phyloP scores from a whole-genome alignment of 768 basidiomycete genomes.

The Crassisporium funariophilum region DNA sequence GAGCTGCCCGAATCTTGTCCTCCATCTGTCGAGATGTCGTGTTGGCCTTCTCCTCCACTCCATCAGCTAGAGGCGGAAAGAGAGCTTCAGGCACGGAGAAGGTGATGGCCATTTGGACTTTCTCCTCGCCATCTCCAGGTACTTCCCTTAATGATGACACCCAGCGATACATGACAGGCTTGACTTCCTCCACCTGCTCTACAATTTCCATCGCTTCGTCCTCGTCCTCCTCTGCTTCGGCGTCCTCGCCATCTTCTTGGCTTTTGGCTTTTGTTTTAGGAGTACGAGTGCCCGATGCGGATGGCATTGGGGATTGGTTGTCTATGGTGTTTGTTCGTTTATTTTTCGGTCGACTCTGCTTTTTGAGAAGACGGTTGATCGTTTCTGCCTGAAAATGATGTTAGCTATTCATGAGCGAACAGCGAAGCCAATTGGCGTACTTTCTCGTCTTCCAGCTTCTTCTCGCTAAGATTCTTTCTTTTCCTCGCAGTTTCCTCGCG shows the following conservation, averaged over 20 bases:
- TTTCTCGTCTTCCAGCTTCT: constrained; percentile 86
- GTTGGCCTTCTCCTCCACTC: too few relatives aligned
- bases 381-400: constrained; percentile 65
- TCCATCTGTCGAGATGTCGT: too few relatives aligned
- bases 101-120: constrained; percentile 47
- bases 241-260: constrained; percentile 42
- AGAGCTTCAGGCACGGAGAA: constrained; percentile 53
- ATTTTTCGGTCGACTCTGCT: constrained; percentile 70
- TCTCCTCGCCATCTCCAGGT: constrained; percentile 15
- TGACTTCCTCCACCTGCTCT: constrained; percentile 36
- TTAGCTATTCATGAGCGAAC: neutral
- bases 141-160: constrained; percentile 53
- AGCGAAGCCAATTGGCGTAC: constrained; percentile 33
- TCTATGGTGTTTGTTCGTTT: constrained; percentile 60
- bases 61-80: constrained; percentile 7
- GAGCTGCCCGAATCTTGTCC: constrained; percentile 17
- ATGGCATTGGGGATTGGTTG: constrained; percentile 39
- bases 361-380: constrained; percentile 86
- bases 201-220: constrained; percentile 36
- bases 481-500: constrained; percentile 84
- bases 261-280: constrained; percentile 28
- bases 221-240: constrained; percentile 40
- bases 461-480: constrained; percentile 77
- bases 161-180: constrained; percentile 73
- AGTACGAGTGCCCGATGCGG: constrained; percentile 20